A percentile compares a stretch with the other conserved stretches of the same genome.
Conservation (phyloP, 495 filamentous ascomycete species). For the Darksidea phi region DNA sequence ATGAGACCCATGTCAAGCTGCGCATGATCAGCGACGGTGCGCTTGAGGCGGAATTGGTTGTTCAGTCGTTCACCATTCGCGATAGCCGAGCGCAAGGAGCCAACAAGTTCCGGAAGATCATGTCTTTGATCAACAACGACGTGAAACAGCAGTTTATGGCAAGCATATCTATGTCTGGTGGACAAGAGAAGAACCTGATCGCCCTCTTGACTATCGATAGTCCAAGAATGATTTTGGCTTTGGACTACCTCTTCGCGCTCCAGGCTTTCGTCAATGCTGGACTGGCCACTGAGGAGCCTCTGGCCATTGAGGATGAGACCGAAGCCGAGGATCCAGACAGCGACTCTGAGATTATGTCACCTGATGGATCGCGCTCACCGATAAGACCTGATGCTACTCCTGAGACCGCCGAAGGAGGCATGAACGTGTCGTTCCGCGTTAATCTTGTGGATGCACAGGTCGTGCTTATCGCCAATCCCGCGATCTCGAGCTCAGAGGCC, state of each 20-base stretch:
- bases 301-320: constrained; percentile 56
- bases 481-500: constrained; percentile 84
- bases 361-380: constrained; percentile 30
- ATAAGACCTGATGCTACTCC: constrained; percentile 40
- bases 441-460: constrained; percentile 95
- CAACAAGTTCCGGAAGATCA: constrained; percentile 96
- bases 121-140: constrained; percentile 91
- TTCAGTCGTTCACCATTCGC: constrained; percentile 90
- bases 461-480: constrained; percentile 91
- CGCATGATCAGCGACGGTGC: constrained; percentile 93
- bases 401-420: constrained; percentile 45
- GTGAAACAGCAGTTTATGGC: constrained; percentile 98
- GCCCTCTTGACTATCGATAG: constrained; percentile 95
- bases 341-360: constrained; percentile 37
- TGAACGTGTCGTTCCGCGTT: constrained; percentile 82
- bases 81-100: constrained; percentile 82
- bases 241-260: constrained; percentile 91
- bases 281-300: constrained; percentile 59
- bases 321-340: constrained; percentile 61
- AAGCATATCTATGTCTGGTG: constrained; percentile 87
- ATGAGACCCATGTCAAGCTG: constrained; percentile 85
- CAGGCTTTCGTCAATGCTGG: constrained; percentile 74
- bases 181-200: constrained; percentile 77
- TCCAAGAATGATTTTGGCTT: constrained; percentile 86
- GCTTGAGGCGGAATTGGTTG: constrained; percentile 87